phyloP scores from a whole-genome alignment of 2,329 filamentous ascomycete genomes.

The Rhexocercosporidium sp. region DNA sequence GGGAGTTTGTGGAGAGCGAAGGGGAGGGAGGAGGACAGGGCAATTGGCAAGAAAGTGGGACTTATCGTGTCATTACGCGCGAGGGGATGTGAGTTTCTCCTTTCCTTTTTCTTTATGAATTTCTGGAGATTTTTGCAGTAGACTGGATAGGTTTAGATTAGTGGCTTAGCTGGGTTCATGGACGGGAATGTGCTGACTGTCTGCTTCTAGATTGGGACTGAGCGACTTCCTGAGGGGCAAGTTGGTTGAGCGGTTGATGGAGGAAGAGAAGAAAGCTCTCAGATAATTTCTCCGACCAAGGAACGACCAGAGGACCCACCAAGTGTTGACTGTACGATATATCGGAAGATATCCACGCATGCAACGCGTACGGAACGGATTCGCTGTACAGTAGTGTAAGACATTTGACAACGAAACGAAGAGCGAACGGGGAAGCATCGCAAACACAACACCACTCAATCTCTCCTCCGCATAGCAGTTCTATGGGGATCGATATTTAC shows the following conservation, averaged over 20 bases:
- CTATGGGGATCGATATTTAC: neutral
- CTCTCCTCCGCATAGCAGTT: neutral
- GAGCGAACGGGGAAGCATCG: too few relatives aligned
- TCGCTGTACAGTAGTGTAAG: neutral
- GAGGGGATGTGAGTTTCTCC: constrained; percentile 71
- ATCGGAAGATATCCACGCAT: neutral
- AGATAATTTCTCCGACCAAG: neutral
- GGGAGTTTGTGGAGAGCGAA: constrained; percentile 54
- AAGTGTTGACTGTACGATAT: neutral
- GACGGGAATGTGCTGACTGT: constrained; percentile 33
- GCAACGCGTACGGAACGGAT: neutral
- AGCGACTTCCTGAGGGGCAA: constrained; percentile 60
- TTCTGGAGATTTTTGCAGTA: neutral
- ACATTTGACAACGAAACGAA: too few relatives aligned
- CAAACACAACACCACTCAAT: neutral
- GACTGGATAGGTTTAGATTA: neutral
- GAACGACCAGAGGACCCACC: neutral
- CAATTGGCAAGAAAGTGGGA: constrained; percentile 63
- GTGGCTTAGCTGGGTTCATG: neutral
- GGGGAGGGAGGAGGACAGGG: constrained; percentile 44
- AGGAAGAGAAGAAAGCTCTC: constrained; percentile 51
- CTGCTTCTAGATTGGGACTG: constrained; percentile 52
- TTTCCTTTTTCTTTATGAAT: neutral
- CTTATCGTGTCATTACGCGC: constrained; percentile 67
- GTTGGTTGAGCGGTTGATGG: constrained; percentile 56